A percentile compares a stretch with the other conserved stretches of the same genome.
phyloP scores from a whole-genome alignment of 129 eudicot species.

The Centella asiatica region DNA sequence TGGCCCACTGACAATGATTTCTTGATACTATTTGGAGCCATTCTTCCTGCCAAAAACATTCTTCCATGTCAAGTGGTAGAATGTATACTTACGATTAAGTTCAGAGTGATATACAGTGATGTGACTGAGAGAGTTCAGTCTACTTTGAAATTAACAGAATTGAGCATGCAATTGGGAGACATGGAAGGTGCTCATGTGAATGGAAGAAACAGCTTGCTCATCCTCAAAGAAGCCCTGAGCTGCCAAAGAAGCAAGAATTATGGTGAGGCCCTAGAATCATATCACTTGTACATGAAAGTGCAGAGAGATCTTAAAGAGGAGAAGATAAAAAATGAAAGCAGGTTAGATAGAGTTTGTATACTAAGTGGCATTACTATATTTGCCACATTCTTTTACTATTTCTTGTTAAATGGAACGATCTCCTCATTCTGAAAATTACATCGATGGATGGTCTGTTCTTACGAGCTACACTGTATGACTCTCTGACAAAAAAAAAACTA shows the following conservation, averaged over 20 bases:
- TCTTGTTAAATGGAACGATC: slow-evolving; percentile 23
- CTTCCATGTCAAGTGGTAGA: slow-evolving; percentile 78
- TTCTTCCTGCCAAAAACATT: slow-evolving; percentile 83
- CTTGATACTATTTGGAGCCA: slow-evolving; percentile 69
- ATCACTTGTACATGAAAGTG: slow-evolving; percentile 55
- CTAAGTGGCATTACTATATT: slow-evolving; percentile 65
- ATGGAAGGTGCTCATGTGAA: slow-evolving; percentile 93
- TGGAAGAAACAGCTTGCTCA: slow-evolving; percentile 76
- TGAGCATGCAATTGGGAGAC: slow-evolving; percentile 90
- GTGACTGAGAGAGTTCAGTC: slow-evolving; percentile 20
- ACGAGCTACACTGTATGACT: not conserved
- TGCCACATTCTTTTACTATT: slow-evolving; percentile 45
- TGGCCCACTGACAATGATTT: slow-evolving; percentile 93
- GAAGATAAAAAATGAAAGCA: slow-evolving; percentile 72
- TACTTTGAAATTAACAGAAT: slow-evolving; percentile 54
- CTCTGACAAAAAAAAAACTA: slow-evolving; percentile 1
- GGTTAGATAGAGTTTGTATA: slow-evolving; percentile 69
- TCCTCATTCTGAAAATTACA: not conserved
- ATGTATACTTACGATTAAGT: slow-evolving; percentile 69
- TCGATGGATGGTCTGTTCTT: not conserved
- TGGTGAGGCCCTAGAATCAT: slow-evolving; percentile 66
- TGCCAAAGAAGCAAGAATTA: slow-evolving; percentile 72
- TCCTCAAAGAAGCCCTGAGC: slow-evolving; percentile 64
- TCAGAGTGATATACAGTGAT: slow-evolving; percentile 33
- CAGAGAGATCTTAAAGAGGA: slow-evolving; percentile 72